These are phyloP conservation scores for Excoecaria agallocha DNA, from an alignment of 345 rosid genomes.

Conservation along the genomic window DNA sequence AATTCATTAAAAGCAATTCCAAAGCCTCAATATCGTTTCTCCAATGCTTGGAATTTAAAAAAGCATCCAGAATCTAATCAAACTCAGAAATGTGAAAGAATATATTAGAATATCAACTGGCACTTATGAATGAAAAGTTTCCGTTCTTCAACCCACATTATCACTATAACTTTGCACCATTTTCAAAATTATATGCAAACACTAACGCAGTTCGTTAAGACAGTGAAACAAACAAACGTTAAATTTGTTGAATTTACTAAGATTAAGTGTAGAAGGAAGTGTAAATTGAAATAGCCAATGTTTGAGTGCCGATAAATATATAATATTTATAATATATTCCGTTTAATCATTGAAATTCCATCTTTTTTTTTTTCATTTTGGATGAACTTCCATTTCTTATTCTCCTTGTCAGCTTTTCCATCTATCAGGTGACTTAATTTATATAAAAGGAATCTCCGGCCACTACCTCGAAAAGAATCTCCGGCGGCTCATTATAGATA, in stretches of 20 bases:
- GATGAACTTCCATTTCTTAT: neutral
- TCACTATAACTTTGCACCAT: neutral
- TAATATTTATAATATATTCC: neutral
- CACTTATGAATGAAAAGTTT: neutral
- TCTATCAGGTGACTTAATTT: neutral
- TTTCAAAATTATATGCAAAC: neutral
- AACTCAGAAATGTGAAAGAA: neutral
- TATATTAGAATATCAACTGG: neutral
- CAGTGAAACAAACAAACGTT: neutral
- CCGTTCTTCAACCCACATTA: neutral
- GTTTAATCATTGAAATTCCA: neutral
- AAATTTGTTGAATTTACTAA: neutral
- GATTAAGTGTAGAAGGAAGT: neutral
- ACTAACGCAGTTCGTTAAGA: neutral
- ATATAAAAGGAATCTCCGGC: too few species aligned
- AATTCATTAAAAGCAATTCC: neutral
- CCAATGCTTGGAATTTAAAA: neutral
- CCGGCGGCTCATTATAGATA: conserved; percentile 66
- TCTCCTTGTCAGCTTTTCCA: neutral
- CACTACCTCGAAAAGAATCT: conserved; percentile 59
- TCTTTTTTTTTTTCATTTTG: neutral
- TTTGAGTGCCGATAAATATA: neutral
- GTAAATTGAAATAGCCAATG: neutral
- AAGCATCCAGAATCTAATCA: neutral
- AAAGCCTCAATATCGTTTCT: neutral